Evolutionary conservation across 805 yeast species (phyloP).

Genomic region (Lipomyces kockii): DNA sequence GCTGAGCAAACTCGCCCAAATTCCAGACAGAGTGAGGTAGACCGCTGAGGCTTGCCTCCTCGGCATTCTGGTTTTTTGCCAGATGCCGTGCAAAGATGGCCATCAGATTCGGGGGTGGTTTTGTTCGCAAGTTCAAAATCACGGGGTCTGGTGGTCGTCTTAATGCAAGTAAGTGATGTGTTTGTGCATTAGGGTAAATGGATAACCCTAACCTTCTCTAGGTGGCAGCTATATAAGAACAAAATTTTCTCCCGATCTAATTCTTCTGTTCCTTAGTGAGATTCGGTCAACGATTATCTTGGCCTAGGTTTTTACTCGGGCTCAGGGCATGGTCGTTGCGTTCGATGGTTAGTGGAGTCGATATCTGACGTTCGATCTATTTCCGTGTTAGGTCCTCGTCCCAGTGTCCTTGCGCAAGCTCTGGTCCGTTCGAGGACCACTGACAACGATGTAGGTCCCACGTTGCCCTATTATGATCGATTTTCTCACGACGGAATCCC

Average conservation of each 20-base stretch:
- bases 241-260: not conserved
- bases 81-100: too few relatives aligned
- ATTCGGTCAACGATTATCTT: conserved; percentile 26
- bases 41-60: too few relatives aligned
- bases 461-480: conserved; percentile 21
- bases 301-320: conserved; percentile 24
- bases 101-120: too few relatives aligned
- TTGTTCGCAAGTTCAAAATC: too few relatives aligned
- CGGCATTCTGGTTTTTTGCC: too few relatives aligned
- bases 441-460: not conserved
- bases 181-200: too few relatives aligned
- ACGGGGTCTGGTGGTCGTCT: too few relatives aligned
- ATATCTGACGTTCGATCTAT: conserved; percentile 9
- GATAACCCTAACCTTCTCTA: too few relatives aligned
- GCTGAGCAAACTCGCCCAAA: too few relatives aligned
- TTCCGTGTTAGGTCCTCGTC: conserved; percentile 5
- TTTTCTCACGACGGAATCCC: conserved; percentile 57
- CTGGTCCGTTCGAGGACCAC: conserved; percentile 3
- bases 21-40: too few relatives aligned
- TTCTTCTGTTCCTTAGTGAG: conserved; percentile 6
- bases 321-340: conserved; percentile 22
- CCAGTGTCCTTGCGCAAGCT: conserved; percentile 2
- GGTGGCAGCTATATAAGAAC: not conserved
- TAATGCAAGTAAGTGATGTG: too few relatives aligned
- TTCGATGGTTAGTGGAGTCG: conserved; percentile 36